phyloP scores from a whole-genome alignment of 257 asterid species.

The Prunella vulgaris region DNA sequence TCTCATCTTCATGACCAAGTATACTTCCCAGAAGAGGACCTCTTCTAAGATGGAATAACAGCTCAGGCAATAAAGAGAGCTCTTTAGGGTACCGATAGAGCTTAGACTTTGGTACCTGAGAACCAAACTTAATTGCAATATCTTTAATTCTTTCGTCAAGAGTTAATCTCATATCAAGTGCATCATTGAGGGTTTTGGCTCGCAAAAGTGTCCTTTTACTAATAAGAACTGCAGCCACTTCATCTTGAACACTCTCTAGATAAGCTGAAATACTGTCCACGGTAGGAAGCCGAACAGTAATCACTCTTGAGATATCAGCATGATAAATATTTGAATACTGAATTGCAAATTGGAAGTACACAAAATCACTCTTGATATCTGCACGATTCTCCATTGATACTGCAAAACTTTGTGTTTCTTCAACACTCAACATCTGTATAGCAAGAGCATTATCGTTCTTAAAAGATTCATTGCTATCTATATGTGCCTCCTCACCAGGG shows the following conservation, averaged over 20 bases:
- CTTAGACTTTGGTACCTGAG: conserved; percentile 79
- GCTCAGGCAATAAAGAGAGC: conserved; percentile 71
- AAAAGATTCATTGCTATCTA: conserved; percentile 59
- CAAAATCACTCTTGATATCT: conserved; percentile 88
- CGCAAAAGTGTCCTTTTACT: conserved; percentile 75
- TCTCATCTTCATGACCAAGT: conserved; percentile 88
- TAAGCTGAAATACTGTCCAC: conserved; percentile 80
- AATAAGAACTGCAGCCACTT: conserved; percentile 85
- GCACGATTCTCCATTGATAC: conserved; percentile 64
- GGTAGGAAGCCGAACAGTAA: conserved; percentile 73
- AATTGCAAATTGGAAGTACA: conserved; percentile 72
- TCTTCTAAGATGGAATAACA: conserved; percentile 81
- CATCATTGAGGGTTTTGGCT: conserved; percentile 59
- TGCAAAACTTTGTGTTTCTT: conserved; percentile 86
- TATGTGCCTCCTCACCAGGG: conserved; percentile 88
- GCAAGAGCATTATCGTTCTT: conserved; percentile 62
- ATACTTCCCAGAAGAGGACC: conserved; percentile 92
- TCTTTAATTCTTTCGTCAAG: conserved; percentile 91
- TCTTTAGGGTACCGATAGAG: conserved; percentile 81
- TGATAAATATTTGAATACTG: conserved; percentile 74
- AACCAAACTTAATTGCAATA: conserved; percentile 69
- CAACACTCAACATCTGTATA: conserved; percentile 77
- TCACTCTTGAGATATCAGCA: conserved; percentile 88
- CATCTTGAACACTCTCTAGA: conserved; percentile 87
- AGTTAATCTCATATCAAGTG: conserved; percentile 65